phyloP scores from a whole-genome alignment of 2,329 filamentous ascomycete genomes.

The Bipolaris victoriae region DNA sequence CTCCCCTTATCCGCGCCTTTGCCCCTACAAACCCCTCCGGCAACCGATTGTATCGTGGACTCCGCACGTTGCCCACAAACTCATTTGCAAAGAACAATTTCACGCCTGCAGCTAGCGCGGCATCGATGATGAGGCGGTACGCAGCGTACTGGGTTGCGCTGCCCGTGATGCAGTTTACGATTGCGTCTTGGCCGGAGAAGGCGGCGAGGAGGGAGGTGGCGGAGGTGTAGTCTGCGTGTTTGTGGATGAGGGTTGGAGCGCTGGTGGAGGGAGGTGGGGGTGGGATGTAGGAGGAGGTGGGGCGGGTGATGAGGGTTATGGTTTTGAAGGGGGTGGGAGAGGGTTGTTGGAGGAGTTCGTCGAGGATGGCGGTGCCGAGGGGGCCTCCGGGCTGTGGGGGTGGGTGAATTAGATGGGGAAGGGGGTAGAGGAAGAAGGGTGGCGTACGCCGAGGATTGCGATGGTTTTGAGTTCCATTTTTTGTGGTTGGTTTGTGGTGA shows the following conservation, averaged over 20 bases:
- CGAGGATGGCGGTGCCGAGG: constrained; percentile 40
- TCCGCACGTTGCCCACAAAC: constrained; percentile 37
- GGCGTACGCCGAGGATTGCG: constrained; percentile 42
- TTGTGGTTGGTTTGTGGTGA: neutral
- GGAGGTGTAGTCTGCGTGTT: constrained; percentile 35
- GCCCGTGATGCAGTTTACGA: constrained; percentile 58
- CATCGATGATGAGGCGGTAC: constrained; percentile 52
- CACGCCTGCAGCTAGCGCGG: constrained; percentile 41
- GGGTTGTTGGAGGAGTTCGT: constrained; percentile 34
- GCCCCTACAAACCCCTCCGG: constrained; percentile 36
- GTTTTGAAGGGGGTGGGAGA: constrained; percentile 18
- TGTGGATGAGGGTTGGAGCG: constrained; percentile 25
- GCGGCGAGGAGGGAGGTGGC: constrained; percentile 42
- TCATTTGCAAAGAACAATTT: constrained; percentile 46
- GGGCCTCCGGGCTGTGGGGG: constrained; percentile 42
- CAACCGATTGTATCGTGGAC: constrained; percentile 33
- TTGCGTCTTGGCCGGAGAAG: constrained; percentile 61
- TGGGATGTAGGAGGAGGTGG: constrained; percentile 26
- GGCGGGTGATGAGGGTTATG: constrained; percentile 41
- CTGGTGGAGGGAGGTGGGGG: constrained; percentile 3
- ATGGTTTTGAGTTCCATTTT: constrained; percentile 46
- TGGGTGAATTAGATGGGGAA: neutral
- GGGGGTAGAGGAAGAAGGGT: neutral
- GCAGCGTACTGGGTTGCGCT: constrained; percentile 50
- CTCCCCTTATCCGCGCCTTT: constrained; percentile 35